A percentile compares a stretch with the other conserved stretches of the same genome.
phyloP scores from a whole-genome alignment of 164 flowering plant genomes.

The Tinospora cordifolia region DNA sequence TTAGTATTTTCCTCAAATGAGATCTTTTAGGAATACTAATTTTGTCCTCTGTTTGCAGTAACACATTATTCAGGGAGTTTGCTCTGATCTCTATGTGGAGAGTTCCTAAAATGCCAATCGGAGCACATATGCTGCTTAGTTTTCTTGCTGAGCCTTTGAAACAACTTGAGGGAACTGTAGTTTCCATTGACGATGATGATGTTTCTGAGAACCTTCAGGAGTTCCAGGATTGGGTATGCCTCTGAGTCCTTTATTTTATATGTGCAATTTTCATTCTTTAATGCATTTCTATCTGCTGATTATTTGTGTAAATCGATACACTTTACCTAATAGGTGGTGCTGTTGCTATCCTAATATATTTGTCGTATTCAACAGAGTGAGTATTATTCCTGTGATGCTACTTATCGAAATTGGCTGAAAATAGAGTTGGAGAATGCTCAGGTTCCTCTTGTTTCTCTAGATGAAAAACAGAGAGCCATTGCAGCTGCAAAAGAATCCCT shows the following conservation, averaged over 20 bases:
- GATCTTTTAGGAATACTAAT: slow-evolving; percentile 9
- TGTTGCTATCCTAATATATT: not conserved
- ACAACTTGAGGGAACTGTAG: slow-evolving; percentile 45
- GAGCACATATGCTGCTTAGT: slow-evolving; percentile 81
- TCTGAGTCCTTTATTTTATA: slow-evolving; percentile 6
- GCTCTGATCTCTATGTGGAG: slow-evolving; percentile 98
- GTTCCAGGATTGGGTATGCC: slow-evolving; percentile 86
- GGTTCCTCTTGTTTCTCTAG: slow-evolving; percentile 58
- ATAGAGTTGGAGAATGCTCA: slow-evolving; percentile 67
- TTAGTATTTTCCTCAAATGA: not conserved
- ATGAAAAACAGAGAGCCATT: slow-evolving; percentile 61
- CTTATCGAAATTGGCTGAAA: slow-evolving; percentile 90
- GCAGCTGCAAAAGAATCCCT: slow-evolving; percentile 68
- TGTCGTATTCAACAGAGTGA: slow-evolving; percentile 46
- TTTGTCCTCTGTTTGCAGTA: slow-evolving; percentile 39
- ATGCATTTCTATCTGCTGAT: slow-evolving; percentile 4
- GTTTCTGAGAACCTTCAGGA: slow-evolving; percentile 63
- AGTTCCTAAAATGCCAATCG: slow-evolving; percentile 83
- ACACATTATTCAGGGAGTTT: slow-evolving; percentile 81
- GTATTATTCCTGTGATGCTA: slow-evolving; percentile 94
- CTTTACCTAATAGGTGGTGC: not conserved
- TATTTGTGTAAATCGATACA: not conserved
- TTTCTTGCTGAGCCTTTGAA: slow-evolving; percentile 94
- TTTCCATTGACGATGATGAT: slow-evolving; percentile 44
- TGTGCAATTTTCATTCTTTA: not conserved